phyloP scores from a whole-genome alignment of 495 filamentous ascomycete genomes.

The Talaromyces nanjingensis region DNA sequence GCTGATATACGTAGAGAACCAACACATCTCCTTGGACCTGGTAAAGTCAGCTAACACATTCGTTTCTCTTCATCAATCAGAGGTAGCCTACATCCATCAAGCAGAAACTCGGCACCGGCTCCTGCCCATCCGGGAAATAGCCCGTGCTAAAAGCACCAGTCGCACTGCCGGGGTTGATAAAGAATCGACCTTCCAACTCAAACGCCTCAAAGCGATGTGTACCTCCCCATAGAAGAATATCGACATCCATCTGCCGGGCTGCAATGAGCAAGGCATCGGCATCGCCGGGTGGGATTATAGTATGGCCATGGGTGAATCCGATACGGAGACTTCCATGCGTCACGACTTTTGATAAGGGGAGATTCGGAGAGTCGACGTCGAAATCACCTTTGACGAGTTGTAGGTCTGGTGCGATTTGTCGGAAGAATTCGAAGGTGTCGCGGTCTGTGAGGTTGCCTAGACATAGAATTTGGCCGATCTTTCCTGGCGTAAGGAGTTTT shows the following conservation, averaged over 20 bases:
- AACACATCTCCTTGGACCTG: conserved; percentile 97
- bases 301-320: conserved; percentile 95
- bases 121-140: conserved; percentile 65
- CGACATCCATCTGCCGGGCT: conserved; percentile 91
- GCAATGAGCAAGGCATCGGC: conserved; percentile 88
- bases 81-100: conserved; percentile 86
- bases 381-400: conserved; percentile 93
- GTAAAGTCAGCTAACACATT: conserved; percentile 7
- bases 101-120: conserved; percentile 90
- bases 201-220: conserved; percentile 97
- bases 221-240: conserved; percentile 96
- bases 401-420: conserved; percentile 82
- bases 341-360: conserved; percentile 88
- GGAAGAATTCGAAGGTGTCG: conserved; percentile 90
- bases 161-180: conserved; percentile 94
- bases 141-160: conserved; percentile 76
- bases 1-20: conserved; percentile 94
- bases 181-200: conserved; percentile 97
- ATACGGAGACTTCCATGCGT: conserved; percentile 90
- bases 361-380: conserved; percentile 85
- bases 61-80: background rate
- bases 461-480: conserved; percentile 96
- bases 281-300: conserved; percentile 85
- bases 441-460: conserved; percentile 95
- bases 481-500: conserved; percentile 94